Evolutionary conservation across 148 eudicot genomes (phyloP).

Genomic region (Cornus florida): DNA sequence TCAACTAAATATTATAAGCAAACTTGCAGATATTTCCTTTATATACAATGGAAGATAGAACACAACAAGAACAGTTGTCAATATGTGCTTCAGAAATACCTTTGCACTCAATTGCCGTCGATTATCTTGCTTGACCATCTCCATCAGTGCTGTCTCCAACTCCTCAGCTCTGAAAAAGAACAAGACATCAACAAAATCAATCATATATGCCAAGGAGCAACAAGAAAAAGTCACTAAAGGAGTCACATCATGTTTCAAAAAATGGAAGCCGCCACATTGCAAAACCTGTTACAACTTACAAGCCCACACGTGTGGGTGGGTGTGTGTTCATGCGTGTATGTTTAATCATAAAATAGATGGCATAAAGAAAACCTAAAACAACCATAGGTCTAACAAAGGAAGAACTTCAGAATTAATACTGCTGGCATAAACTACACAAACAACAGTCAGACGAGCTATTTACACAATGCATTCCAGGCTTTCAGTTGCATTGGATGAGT

Average conservation of each 20-base stretch:
- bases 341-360: too few relatives aligned
- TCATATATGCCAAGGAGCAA: slow-evolving; percentile 2
- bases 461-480: not conserved
- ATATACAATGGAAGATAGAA: slow-evolving; percentile 8
- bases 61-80: slow-evolving; percentile 13
- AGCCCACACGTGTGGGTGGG: not conserved
- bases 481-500: not conserved
- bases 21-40: not conserved
- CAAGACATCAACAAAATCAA: not conserved
- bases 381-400: not conserved
- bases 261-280: too few relatives aligned
- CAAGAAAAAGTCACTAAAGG: not conserved
- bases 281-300: too few relatives aligned
- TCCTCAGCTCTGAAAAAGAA: slow-evolving; percentile 74
- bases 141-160: slow-evolving; percentile 91
- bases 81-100: slow-evolving; percentile 37
- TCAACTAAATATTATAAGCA: not conserved
- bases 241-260: too few relatives aligned
- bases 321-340: not conserved
- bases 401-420: not conserved
- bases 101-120: slow-evolving; percentile 73
- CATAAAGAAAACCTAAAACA: not conserved
- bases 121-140: slow-evolving; percentile 81
- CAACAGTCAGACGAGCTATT: not conserved
- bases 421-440: not conserved